Evolutionary conservation across 1,139 yeast species (phyloP).

Genomic region (Scheffersomyces titani): DNA sequence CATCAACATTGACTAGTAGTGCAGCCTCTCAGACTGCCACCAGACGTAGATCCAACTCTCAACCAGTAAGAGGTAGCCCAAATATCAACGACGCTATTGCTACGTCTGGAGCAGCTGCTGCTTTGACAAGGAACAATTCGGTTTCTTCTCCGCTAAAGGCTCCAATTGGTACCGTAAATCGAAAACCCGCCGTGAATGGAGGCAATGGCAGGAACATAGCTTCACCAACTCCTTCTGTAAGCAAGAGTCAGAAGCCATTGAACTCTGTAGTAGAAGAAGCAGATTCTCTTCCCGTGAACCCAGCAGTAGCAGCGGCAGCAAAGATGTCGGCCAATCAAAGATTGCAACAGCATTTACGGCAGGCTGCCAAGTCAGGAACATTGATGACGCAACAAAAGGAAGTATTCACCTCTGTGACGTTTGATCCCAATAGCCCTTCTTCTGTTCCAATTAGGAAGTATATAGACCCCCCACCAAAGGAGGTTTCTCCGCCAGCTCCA

Average conservation of each 20-base stretch:
- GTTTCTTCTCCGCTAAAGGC: conserved; percentile 4
- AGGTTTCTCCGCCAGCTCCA: neutral
- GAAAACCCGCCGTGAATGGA: conserved; percentile 15
- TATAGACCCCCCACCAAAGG: conserved; percentile 11
- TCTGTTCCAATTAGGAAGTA: conserved; percentile 26
- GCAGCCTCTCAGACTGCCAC: conserved; percentile 1
- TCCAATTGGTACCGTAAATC: conserved; percentile 13
- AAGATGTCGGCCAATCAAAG: conserved; percentile 41
- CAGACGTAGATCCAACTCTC: conserved; percentile 43
- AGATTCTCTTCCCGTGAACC: conserved; percentile 7
- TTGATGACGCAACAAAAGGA: conserved; percentile 44
- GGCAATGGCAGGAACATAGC: neutral
- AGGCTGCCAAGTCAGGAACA: conserved; percentile 42
- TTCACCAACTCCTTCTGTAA: conserved; percentile 8
- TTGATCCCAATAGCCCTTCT: conserved; percentile 44
- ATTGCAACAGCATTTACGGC: conserved; percentile 40
- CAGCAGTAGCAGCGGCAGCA: conserved; percentile 1
- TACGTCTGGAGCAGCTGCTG: conserved; percentile 40
- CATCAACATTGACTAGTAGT: neutral
- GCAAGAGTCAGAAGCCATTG: conserved; percentile 15
- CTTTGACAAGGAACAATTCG: conserved; percentile 21
- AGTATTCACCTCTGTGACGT: conserved; percentile 35
- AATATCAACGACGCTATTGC: conserved; percentile 13
- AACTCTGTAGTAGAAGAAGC: conserved; percentile 26
- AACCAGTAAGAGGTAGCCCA: conserved; percentile 27